A percentile compares a stretch with the other conserved stretches of the same genome.
Evolutionary conservation across 1,284 basidiomycete genomes (phyloP).

Genomic region (Heterobasidion occidentale): DNA sequence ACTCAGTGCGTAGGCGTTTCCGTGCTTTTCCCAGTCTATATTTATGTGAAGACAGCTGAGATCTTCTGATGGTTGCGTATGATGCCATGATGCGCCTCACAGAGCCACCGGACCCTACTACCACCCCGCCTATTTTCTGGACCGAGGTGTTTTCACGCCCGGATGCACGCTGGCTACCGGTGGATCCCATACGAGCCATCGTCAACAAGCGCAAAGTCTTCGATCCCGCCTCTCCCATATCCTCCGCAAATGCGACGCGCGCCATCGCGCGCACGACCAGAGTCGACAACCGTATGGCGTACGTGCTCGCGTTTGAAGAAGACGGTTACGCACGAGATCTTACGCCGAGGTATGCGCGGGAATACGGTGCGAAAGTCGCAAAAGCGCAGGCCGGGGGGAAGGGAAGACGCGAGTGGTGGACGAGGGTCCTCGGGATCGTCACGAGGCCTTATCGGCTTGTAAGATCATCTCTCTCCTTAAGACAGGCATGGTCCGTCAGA

Average conservation of each 20-base stretch:
- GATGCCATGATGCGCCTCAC: not conserved
- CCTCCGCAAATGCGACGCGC: slow-evolving; percentile 23
- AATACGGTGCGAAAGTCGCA: slow-evolving; percentile 77
- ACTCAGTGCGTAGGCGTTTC: slow-evolving; percentile 10
- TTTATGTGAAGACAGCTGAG: not conserved
- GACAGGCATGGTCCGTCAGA: not conserved
- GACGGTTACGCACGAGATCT: slow-evolving; percentile 74
- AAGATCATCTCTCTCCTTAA: slow-evolving; percentile 20
- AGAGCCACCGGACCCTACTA: slow-evolving; percentile 42
- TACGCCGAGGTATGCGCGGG: slow-evolving; percentile 72
- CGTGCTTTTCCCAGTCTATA: not conserved
- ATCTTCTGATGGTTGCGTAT: no score
- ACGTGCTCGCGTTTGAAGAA: slow-evolving; percentile 93
- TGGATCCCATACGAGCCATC: slow-evolving; percentile 80
- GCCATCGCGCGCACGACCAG: slow-evolving; percentile 22
- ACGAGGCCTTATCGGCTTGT: slow-evolving; percentile 77
- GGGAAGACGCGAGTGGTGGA: slow-evolving; percentile 84
- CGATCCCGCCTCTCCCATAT: slow-evolving; percentile 70
- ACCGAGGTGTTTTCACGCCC: slow-evolving; percentile 94
- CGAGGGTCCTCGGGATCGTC: slow-evolving; percentile 52
- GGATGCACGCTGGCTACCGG: slow-evolving; percentile 87
- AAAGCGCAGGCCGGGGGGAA: slow-evolving; percentile 75
- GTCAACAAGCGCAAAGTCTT: slow-evolving; percentile 80
- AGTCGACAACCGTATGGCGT: slow-evolving; percentile 82
- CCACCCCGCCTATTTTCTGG: slow-evolving; percentile 91